phyloP scores from a whole-genome alignment of 441 rosid species.

The Pelargonium exstipulatum region DNA sequence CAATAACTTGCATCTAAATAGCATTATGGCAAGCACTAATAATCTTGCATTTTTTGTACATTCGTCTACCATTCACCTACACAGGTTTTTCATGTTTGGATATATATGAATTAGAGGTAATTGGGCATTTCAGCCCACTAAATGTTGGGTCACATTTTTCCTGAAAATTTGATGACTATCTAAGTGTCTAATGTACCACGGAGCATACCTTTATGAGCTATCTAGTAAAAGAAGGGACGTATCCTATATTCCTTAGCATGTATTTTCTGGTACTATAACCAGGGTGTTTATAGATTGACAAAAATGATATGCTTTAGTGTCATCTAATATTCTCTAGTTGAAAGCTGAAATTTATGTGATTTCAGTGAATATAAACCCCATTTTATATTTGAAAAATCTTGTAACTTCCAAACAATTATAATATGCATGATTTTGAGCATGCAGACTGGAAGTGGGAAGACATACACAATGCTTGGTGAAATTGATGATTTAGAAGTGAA shows the following conservation, averaged over 20 bases:
- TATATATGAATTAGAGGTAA: neutral
- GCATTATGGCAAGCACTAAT: neutral
- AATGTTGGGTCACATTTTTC: neutral
- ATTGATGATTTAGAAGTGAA: slow-evolving; percentile 74
- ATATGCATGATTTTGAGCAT: slow-evolving; percentile 22
- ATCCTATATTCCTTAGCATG: neutral
- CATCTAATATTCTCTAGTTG: neutral
- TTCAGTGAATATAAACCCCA: slow-evolving; percentile 1
- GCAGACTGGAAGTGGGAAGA: slow-evolving; percentile 99
- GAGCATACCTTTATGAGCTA: neutral
- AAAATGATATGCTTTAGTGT: neutral
- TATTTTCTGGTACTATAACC: neutral
- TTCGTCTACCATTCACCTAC: neutral
- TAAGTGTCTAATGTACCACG: neutral
- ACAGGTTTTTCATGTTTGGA: neutral
- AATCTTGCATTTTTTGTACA: neutral
- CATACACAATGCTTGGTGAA: slow-evolving; percentile 91
- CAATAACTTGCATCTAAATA: neutral
- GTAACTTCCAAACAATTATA: neutral
- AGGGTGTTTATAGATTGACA: too few species aligned
- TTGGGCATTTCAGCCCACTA: neutral
- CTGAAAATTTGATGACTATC: slow-evolving; percentile 1
- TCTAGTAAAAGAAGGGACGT: too few species aligned
- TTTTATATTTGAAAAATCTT: neutral
- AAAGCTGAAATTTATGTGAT: slow-evolving; percentile 11